These are phyloP conservation scores for Suillus placidus DNA, from an alignment of 768 basidiomycete species.

Conservation along the genomic window DNA sequence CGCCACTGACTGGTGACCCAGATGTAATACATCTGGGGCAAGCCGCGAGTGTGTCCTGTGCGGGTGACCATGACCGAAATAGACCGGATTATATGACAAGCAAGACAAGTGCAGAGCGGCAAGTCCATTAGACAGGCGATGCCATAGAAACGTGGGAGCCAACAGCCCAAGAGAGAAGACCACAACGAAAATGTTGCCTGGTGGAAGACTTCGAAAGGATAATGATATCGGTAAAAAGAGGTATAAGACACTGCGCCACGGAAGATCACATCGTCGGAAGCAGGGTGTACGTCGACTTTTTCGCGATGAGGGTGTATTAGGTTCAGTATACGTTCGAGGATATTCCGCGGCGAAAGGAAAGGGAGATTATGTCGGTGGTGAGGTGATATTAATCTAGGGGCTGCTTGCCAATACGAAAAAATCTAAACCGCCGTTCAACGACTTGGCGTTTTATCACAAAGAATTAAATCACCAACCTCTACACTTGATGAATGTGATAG, in stretches of 20 bases:
- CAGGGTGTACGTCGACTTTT: conserved; percentile 10
- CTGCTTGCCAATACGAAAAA: conserved; percentile 40
- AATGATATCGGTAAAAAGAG: conserved; percentile 42
- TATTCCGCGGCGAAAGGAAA: conserved; percentile 25
- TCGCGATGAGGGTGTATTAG: conserved; percentile 11
- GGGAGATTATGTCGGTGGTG: conserved; percentile 32
- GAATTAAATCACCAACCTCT: conserved; percentile 39
- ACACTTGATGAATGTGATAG: conserved; percentile 33
- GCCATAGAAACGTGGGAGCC: conserved; percentile 28
- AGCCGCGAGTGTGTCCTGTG: conserved; percentile 38
- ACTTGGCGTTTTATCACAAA: neutral
- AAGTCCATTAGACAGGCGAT: conserved; percentile 32
- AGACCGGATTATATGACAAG: conserved; percentile 29
- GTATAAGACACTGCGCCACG: conserved; percentile 30
- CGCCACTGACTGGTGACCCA: conserved; percentile 37
- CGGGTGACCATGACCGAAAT: conserved; percentile 41
- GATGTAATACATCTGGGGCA: conserved; percentile 26
- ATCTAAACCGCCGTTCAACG: conserved; percentile 34
- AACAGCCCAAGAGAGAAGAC: conserved; percentile 36
- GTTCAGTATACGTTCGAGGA: conserved; percentile 32
- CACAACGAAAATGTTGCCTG: conserved; percentile 32
- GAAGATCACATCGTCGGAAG: conserved; percentile 20
- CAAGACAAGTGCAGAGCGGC: conserved; percentile 27
- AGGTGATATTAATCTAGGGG: conserved; percentile 42
- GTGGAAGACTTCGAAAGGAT: conserved; percentile 42